These are phyloP conservation scores for Neofusicoccum sp. DNA, from an alignment of 2,329 filamentous ascomycete species.

Conservation along the genomic window DNA sequence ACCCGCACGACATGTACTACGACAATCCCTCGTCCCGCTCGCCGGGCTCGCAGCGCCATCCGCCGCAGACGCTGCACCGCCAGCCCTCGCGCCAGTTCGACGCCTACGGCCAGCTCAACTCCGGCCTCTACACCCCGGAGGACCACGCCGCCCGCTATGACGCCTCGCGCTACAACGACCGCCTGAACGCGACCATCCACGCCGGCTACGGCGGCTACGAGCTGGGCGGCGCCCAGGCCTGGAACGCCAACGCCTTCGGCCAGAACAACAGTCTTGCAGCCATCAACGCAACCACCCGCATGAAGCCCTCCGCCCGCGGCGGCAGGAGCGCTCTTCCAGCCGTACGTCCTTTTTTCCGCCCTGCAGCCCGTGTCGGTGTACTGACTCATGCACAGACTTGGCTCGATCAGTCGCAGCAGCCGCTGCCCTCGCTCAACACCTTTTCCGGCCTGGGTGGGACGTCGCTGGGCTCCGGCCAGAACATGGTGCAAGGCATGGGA, in stretches of 20 bases:
- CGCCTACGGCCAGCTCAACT: constrained; percentile 61
- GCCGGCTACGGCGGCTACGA: constrained; percentile 67
- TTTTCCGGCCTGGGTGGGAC: constrained; percentile 41
- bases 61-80: constrained; percentile 63
- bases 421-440: constrained; percentile 39
- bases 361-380: constrained; percentile 1
- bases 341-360: constrained; percentile 53
- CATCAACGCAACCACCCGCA: constrained; percentile 50
- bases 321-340: constrained; percentile 63
- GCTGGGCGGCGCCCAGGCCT: constrained; percentile 67
- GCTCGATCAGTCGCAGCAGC: constrained; percentile 57
- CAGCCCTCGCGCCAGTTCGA: constrained; percentile 79
- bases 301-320: constrained; percentile 56
- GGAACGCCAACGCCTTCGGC: constrained; percentile 74
- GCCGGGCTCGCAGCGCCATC: constrained; percentile 69
- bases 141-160: constrained; percentile 54
- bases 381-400: constrained; percentile 51
- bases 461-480: constrained; percentile 19
- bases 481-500: constrained; percentile 3
- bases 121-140: constrained; percentile 68
- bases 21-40: constrained; percentile 70
- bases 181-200: constrained; percentile 57
- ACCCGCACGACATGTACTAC: constrained; percentile 65
- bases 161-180: constrained; percentile 60
- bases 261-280: constrained; percentile 65